phyloP scores from a whole-genome alignment of 2,329 filamentous ascomycete species.

The Fusarium graminum region DNA sequence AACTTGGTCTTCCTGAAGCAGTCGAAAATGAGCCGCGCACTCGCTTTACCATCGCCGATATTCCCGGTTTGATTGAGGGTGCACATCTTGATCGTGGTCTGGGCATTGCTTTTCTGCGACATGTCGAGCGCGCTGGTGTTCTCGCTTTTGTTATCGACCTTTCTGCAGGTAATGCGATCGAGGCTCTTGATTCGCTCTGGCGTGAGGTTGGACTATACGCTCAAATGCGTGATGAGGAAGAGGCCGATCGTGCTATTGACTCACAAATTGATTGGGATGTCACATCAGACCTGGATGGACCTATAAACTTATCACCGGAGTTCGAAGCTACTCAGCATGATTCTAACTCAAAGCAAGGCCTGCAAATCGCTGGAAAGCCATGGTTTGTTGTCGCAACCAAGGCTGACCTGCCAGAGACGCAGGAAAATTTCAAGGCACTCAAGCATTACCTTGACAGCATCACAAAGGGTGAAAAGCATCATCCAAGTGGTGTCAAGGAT shows the following conservation, averaged over 20 bases:
- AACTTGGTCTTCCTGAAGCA: conserved; percentile 57
- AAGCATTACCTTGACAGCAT: conserved; percentile 78
- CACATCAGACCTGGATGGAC: conserved; percentile 57
- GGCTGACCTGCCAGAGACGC: conserved; percentile 83
- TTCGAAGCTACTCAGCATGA: conserved; percentile 29
- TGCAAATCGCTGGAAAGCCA: conserved; percentile 91
- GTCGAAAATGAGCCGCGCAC: conserved; percentile 71
- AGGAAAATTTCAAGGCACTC: conserved; percentile 79
- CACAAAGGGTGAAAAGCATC: conserved; percentile 70
- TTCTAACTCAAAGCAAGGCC: conserved; percentile 50
- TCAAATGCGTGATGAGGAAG: conserved; percentile 79
- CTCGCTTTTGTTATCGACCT: conserved; percentile 95
- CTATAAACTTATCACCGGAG: conserved; percentile 46
- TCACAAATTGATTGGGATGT: conserved; percentile 70
- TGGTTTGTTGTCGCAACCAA: conserved; percentile 98
- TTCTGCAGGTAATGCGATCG: conserved; percentile 80
- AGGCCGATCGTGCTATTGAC: conserved; percentile 73
- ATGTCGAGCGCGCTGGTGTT: conserved; percentile 93
- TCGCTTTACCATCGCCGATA: conserved; percentile 93
- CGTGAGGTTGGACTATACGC: conserved; percentile 90
- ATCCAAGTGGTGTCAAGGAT: conserved; percentile 76
- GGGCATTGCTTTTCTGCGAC: conserved; percentile 90
- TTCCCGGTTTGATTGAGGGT: conserved; percentile 91
- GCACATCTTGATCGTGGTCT: conserved; percentile 93
- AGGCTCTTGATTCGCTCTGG: conserved; percentile 86